Base-by-base conservation (phyloP, 2,329 filamentous ascomycete species). In the Amauroascus niger region DNA sequence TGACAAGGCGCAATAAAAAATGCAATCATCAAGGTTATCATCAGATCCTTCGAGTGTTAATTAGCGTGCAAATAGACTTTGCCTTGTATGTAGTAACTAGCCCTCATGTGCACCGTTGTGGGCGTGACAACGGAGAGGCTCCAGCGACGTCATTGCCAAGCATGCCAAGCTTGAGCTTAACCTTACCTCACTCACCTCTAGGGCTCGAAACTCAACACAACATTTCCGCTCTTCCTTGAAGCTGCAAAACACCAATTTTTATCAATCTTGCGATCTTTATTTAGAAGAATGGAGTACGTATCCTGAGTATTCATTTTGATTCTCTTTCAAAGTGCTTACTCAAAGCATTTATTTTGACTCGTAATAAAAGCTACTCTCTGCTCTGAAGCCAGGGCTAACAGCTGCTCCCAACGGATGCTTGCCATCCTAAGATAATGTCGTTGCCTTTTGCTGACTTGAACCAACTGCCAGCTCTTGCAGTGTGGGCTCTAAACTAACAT, bases 131-230 rank as follows among this genome's bases (percentile, higher is more conserved):
- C 28, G 26, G 24, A 32, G 14, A 46, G 18, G 3, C 28, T 32
- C 3, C 26, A n/a, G 24, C 16, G 35, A 50, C 48, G 37, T 50
- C 48, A 50, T 26, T 32, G 48, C 48, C 48, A 50, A 50, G 48
- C 14, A 30, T 11, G 48, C 48, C 48, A 43, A 50, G 48, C 22
- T 24, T 30, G 22, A 50, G 48, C 48, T 50, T 50, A 41, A 50
- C 48, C 33, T 32, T 43, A 50, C 48, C 24, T 50, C 48, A 28
- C 9, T 14, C 41, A 35, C 28, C 47, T 16, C 22, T 5, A 43
- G 48, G 37, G 30, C 13, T 39, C 8, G 32, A 43, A 24, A 43
- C 9, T 43, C 48, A 28, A 32, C 20, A 24, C 20, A 2, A 24
- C 8, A 20, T 28, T 4, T 47, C 14, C 26, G 9, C 4, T 30